These are phyloP conservation scores for Eucalyptus fibrosa DNA, from an alignment of 345 rosid species.

Conservation along the genomic window DNA sequence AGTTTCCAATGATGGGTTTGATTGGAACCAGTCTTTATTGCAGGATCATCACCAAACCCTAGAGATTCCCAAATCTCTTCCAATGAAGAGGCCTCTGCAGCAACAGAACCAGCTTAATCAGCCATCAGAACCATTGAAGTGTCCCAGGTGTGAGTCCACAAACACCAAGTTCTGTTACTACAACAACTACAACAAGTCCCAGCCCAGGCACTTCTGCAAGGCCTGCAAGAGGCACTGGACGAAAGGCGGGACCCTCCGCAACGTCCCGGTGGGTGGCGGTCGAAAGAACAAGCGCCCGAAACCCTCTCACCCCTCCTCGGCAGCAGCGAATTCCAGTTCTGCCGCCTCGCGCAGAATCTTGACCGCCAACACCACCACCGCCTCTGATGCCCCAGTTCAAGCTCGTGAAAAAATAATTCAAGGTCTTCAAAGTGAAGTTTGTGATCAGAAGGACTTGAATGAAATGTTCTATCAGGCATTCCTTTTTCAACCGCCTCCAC, in stretches of 20 bases:
- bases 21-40: slow-evolving; percentile 29
- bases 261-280: slow-evolving; percentile 85
- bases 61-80: slow-evolving; percentile 7
- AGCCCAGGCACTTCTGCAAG: slow-evolving; percentile 89
- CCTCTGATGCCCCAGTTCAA: background rate
- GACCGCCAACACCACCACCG: background rate
- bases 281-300: slow-evolving; percentile 63
- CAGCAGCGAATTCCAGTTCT: background rate
- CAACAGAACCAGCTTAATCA: slow-evolving; percentile 1
- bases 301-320: background rate
- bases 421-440: background rate
- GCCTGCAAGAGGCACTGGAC: slow-evolving; percentile 96
- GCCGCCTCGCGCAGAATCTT: background rate
- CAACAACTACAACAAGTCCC: slow-evolving; percentile 84
- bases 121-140: slow-evolving; percentile 47
- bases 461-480: slow-evolving; percentile 3
- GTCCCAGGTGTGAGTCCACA: slow-evolving; percentile 83
- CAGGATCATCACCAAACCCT: slow-evolving; percentile 11
- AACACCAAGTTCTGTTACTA: slow-evolving; percentile 93
- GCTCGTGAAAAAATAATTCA: background rate
- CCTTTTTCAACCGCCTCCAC: slow-evolving; percentile 3
- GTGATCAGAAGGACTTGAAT: slow-evolving; percentile 7
- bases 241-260: slow-evolving; percentile 79
- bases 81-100: slow-evolving; percentile 10
- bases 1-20: slow-evolving; percentile 29